A percentile compares a stretch with the other conserved stretches of the same genome.
phyloP scores from a whole-genome alignment of 1,284 basidiomycete species.

The Irpex sp. region DNA sequence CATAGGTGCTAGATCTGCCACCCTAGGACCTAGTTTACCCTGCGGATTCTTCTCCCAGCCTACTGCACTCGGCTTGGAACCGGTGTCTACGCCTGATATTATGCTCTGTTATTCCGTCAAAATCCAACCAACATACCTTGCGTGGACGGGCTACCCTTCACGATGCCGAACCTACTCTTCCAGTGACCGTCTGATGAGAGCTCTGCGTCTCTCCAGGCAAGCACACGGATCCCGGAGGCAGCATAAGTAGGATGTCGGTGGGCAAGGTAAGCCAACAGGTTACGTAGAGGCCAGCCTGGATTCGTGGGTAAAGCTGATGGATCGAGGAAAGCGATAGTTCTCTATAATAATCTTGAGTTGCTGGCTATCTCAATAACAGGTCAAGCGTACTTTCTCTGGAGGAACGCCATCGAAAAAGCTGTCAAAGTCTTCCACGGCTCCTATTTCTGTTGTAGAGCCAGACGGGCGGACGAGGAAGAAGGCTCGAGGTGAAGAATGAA shows the following conservation, averaged over 20 bases:
- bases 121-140: conserved; percentile 7
- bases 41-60: conserved; percentile 94
- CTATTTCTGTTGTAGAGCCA: conserved; percentile 34
- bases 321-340: conserved; percentile 78
- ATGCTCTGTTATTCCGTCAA: conserved; percentile 7
- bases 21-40: conserved; percentile 82
- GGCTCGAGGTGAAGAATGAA: conserved; percentile 39
- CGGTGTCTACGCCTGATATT: conserved; percentile 12
- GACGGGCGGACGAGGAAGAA: conserved; percentile 59
- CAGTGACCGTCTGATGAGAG: conserved; percentile 38
- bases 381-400: conserved; percentile 33
- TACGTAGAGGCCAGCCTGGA: conserved; percentile 95
- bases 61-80: conserved; percentile 59
- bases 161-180: conserved; percentile 60
- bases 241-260: conserved; percentile 46
- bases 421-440: conserved; percentile 53
- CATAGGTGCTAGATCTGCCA: conserved; percentile 91
- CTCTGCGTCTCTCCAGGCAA: conserved; percentile 75
- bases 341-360: conserved; percentile 34
- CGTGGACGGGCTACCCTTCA: conserved; percentile 31
- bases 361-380: neutral
- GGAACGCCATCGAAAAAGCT: conserved; percentile 46
- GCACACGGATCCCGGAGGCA: conserved; percentile 50
- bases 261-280: conserved; percentile 79
- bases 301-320: conserved; percentile 77